Conservation (phyloP, 495 filamentous ascomycete species). For the Penicillium lividum region DNA sequence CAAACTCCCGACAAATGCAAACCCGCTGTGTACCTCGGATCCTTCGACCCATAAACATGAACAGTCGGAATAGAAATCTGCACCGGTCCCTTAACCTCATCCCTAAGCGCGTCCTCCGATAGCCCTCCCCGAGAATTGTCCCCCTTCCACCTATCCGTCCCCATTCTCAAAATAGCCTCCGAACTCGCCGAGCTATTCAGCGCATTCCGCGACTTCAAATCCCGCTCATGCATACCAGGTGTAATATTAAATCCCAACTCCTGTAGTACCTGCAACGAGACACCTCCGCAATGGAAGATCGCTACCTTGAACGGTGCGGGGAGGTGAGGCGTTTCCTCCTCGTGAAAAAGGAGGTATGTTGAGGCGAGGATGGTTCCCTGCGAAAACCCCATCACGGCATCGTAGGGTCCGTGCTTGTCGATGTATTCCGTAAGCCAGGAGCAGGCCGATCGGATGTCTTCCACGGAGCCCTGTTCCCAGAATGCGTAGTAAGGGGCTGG, state of each 20-base stretch:
- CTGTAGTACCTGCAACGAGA: conserved; percentile 50
- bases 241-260: conserved; percentile 52
- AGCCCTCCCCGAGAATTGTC: conserved; percentile 30
- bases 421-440: conserved; percentile 50
- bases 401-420: conserved; percentile 56
- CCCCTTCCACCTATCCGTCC: conserved; percentile 31
- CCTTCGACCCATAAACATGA: conserved; percentile 60
- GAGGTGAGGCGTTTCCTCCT: conserved; percentile 30
- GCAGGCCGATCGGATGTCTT: conserved; percentile 40
- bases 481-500: conserved; percentile 50
- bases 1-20: conserved; percentile 59
- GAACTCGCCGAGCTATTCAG: conserved; percentile 31
- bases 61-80: conserved; percentile 60
- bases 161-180: conserved; percentile 29
- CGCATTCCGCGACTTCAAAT: conserved; percentile 28
- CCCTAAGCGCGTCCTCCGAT: conserved; percentile 55
- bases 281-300: conserved; percentile 60
- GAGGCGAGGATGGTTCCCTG: conserved; percentile 58
- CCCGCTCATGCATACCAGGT: conserved; percentile 40
- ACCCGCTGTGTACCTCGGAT: conserved; percentile 56
- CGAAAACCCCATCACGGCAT: conserved; percentile 60
- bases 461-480: conserved; percentile 39
- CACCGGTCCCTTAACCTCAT: conserved; percentile 38
- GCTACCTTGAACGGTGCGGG: conserved; percentile 58
- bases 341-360: conserved; percentile 44